Percentiles rank a stretch among this genome's conserved stretches.
Evolutionary conservation across 129 eudicot species (phyloP).

Genomic region (Flaveria bidentis): DNA sequence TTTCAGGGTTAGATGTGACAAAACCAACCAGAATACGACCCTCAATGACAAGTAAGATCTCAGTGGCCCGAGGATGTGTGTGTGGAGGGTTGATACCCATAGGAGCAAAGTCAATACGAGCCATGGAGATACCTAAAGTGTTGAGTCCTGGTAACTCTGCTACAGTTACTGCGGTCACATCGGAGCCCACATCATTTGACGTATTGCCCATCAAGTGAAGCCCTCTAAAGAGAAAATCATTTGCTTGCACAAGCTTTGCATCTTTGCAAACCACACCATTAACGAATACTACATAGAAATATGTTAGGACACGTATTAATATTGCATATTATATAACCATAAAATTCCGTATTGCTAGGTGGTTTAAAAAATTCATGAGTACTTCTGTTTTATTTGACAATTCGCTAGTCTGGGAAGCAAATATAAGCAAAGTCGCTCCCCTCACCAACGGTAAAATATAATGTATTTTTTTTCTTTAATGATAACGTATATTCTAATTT

Average conservation of each 20-base stretch:
- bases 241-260: constrained; percentile 13
- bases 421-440: too few relatives aligned
- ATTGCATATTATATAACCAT: background rate
- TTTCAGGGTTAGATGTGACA: constrained; percentile 38
- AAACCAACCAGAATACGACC: constrained; percentile 40
- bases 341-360: too few relatives aligned
- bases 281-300: constrained; percentile 10
- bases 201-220: constrained; percentile 32
- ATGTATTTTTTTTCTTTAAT: too few relatives aligned
- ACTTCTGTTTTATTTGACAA: too few relatives aligned
- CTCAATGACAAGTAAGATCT: constrained; percentile 33
- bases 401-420: too few relatives aligned
- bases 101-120: background rate
- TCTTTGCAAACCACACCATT: constrained; percentile 40
- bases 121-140: constrained; percentile 46
- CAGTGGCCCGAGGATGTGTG: constrained; percentile 28
- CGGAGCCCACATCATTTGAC: constrained; percentile 35
- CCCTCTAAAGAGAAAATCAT: constrained; percentile 40
- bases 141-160: constrained; percentile 42
- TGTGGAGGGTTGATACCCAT: too few relatives aligned
- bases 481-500: too few relatives aligned
- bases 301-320: background rate
- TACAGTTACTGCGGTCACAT: constrained; percentile 35
- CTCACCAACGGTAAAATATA: too few relatives aligned
- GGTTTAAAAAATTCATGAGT: too few relatives aligned